A percentile compares a stretch with the other conserved stretches of the same genome.
These are phyloP conservation scores for Candida nitratophila DNA, from an alignment of 805 yeast species.

Conservation along the genomic window DNA sequence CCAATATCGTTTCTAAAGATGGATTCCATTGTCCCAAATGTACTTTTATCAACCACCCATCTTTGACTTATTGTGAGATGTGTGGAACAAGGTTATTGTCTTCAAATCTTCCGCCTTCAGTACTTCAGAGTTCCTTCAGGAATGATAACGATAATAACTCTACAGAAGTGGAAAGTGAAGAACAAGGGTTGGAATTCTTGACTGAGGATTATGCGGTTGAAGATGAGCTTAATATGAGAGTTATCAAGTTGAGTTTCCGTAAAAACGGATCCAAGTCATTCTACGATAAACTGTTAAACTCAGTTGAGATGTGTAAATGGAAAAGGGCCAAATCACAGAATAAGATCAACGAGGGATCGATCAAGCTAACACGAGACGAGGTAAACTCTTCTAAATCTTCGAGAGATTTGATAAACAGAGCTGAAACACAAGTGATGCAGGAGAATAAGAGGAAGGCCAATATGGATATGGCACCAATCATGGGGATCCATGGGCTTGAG, in stretches of 20 bases:
- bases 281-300: constrained; percentile 35
- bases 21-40: constrained; percentile 39
- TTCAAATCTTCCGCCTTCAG: constrained; percentile 12
- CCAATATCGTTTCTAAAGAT: constrained; percentile 7
- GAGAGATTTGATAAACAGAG: constrained; percentile 1
- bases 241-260: constrained; percentile 69
- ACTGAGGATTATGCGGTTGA: constrained; percentile 6
- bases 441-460: neutral
- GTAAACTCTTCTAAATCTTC: neutral
- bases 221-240: constrained; percentile 18
- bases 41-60: constrained; percentile 77
- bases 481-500: constrained; percentile 72
- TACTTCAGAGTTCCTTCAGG: constrained; percentile 1
- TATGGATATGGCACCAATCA: constrained; percentile 13
- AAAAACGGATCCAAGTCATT: constrained; percentile 57
- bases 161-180: neutral
- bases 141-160: neutral
- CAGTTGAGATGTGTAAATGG: constrained; percentile 49
- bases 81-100: constrained; percentile 59
- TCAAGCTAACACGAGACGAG: constrained; percentile 12
- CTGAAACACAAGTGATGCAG: neutral
- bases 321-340: constrained; percentile 15
- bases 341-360: constrained; percentile 30
- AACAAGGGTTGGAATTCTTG: constrained; percentile 5
- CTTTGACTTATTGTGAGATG: constrained; percentile 73